A percentile compares a stretch with the other conserved stretches of the same genome.
Conservation (phyloP, 1,284 basidiomycete genomes). For the Hemileia vastatrix region DNA sequence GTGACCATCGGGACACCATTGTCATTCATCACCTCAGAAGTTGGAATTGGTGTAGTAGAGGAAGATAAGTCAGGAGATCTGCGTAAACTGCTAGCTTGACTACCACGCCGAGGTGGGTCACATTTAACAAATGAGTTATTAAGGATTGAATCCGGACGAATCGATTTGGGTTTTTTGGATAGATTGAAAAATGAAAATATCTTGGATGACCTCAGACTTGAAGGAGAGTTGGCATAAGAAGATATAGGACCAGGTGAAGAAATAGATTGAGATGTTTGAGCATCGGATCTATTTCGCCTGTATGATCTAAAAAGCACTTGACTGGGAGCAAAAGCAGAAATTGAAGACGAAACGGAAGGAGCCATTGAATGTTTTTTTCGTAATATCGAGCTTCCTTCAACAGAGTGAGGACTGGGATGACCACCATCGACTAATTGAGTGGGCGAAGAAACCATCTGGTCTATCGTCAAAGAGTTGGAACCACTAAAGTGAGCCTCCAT, state of each 20-base stretch:
- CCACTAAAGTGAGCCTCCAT: background rate
- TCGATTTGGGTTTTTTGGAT: background rate
- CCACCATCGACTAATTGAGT: background rate
- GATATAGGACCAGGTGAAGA: background rate
- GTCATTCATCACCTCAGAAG: background rate
- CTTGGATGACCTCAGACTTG: background rate
- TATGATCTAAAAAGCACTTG: too few relatives aligned
- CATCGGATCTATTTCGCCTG: too few relatives aligned
- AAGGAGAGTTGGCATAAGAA: background rate
- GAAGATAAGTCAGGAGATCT: background rate
- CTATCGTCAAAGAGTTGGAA: background rate
- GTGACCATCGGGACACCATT: background rate
- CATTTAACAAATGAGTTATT: background rate
- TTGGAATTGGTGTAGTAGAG: background rate
- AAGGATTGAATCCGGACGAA: background rate
- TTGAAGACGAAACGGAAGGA: too few relatives aligned
- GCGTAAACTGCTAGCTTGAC: background rate
- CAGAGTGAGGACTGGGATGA: background rate
- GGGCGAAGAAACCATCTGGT: background rate
- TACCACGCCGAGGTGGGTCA: background rate
- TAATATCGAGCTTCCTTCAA: background rate
- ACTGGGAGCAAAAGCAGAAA: too few relatives aligned
- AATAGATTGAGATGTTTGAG: background rate
- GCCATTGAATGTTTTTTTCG: background rate
- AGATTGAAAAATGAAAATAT: background rate